Evolutionary conservation across 2,329 filamentous ascomycete species (phyloP).

Genomic region (Sporothrix inflata): DNA sequence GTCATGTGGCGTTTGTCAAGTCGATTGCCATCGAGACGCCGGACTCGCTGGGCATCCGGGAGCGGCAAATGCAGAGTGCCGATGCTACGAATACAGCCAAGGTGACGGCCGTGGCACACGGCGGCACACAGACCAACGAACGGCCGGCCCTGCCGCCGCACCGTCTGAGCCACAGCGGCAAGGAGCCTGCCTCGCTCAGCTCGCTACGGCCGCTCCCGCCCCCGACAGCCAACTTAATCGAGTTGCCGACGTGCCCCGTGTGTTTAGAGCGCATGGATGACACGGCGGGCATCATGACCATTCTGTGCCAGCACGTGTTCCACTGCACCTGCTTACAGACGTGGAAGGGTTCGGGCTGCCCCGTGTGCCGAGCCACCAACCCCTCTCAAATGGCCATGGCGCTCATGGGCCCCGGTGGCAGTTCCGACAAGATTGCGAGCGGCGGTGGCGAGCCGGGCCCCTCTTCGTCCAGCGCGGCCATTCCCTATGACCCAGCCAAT

Average conservation of each 20-base stretch:
- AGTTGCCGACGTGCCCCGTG: slow-evolving; percentile 93
- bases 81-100: background rate
- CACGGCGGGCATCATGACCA: slow-evolving; percentile 90
- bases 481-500: slow-evolving; percentile 50
- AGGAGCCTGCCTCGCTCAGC: slow-evolving; percentile 39
- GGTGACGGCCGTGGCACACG: background rate
- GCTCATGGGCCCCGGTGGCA: background rate
- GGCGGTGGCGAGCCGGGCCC: slow-evolving; percentile 25
- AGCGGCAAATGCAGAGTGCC: background rate
- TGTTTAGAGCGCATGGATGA: slow-evolving; percentile 98
- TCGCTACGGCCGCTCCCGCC: slow-evolving; percentile 63
- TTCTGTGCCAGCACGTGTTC: slow-evolving; percentile 96
- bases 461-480: background rate
- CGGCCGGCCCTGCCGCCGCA: slow-evolving; percentile 19
- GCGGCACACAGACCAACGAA: background rate
- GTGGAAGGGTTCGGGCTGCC: slow-evolving; percentile 92
- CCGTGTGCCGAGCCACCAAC: slow-evolving; percentile 87
- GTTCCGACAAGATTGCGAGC: background rate
- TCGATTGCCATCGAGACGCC: slow-evolving; percentile 78
- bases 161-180: slow-evolving; percentile 23
- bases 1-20: slow-evolving; percentile 92
- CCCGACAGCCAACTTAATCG: slow-evolving; percentile 79
- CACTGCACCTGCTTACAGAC: slow-evolving; percentile 95
- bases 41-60: slow-evolving; percentile 3
- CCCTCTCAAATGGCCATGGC: slow-evolving; percentile 41